Base-by-base conservation (phyloP, 2,329 filamentous ascomycete species). In the Fusarium transvaalense region DNA sequence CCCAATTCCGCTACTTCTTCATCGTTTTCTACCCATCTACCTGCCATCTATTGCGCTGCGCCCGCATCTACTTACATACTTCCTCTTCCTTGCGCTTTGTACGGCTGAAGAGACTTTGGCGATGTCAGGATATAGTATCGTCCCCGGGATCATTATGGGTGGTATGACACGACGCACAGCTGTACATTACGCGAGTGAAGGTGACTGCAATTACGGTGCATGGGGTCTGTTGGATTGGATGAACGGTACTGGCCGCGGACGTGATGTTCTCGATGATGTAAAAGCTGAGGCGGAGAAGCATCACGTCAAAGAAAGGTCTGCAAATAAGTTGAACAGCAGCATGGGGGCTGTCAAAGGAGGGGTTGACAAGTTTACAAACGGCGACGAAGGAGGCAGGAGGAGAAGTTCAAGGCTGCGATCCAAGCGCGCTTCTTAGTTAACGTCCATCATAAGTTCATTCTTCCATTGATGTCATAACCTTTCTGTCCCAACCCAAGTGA, bases 1-100 rank as follows among this genome's bases (percentile, higher is more conserved):
- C 74, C 91, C 91, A 0, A 66, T 88, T 0, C 85, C 88, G 2
- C 85, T 91, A 47, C 78, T 93, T 9, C 77, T 92, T 2, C 83
- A 86, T 64, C 86, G 86, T 47, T 88, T 91, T 74, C 60, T 91
- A 2, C 91, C 91, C 1, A 78, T 88, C 9, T 91, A 91, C 75
- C 77, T 92, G 0, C 89, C 91, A 1, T 86, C 90, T 2, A 78
- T 89, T 21, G 68, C 86, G n/a, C 82, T 92, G 39, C 88, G 89
- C 10, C 88, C 90, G 35, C 91, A 94, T 76, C 83, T 93, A 6
- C 82, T 93, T n/a, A 92, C 89, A 0, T 93, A 90, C 79, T 84
- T 92, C 57, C 73, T 92, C 13, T 86, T 92, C 66, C 81, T 89
- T 17, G 83, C 85, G 0, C 75, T 93, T 27, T 85, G 86, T 65